Conservation (phyloP, 2,329 filamentous ascomycete genomes). For the Raffaelea albimanens region DNA sequence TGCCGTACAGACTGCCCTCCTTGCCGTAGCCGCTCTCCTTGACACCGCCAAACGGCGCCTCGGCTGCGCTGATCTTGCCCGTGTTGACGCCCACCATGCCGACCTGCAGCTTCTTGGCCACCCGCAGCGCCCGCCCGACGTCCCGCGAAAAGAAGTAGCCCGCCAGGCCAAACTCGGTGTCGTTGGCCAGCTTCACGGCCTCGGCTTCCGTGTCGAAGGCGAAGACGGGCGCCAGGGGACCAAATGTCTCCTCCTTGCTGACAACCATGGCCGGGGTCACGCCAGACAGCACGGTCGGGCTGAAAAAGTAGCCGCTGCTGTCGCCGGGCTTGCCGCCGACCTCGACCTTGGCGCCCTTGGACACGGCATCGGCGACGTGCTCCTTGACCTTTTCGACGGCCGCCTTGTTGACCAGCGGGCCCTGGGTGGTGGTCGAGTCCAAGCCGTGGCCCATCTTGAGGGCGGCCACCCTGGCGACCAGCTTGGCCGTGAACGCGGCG, state of each 20-base stretch:
- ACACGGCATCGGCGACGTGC: conserved; percentile 12
- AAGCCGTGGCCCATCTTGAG: conserved; percentile 10
- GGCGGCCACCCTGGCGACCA: conserved; percentile 10
- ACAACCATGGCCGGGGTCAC: conserved; percentile 12
- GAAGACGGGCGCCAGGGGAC: conserved; percentile 12
- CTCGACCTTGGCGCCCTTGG: conserved; percentile 13
- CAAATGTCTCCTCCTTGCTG: conserved; percentile 14
- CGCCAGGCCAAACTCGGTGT: conserved; percentile 22
- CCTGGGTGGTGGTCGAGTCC: conserved; percentile 9
- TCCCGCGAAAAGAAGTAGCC: conserved; percentile 19
- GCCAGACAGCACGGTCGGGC: conserved; percentile 61
- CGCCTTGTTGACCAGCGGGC: conserved; percentile 12
- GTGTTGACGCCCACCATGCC: conserved; percentile 53
- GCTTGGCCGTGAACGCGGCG: conserved; percentile 12
- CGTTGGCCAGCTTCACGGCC: conserved; percentile 23
- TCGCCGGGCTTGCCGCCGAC: conserved; percentile 32
- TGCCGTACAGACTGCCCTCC: conserved; percentile 19
- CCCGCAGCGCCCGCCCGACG: conserved; percentile 23
- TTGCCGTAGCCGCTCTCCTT: conserved; percentile 27
- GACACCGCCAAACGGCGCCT: conserved; percentile 25
- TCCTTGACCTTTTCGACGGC: conserved; percentile 13
- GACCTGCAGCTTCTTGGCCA: conserved; percentile 43
- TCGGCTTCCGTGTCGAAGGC: conserved; percentile 22
- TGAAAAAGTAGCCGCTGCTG: conserved; percentile 49
- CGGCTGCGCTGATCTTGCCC: conserved; percentile 23